A percentile compares a stretch with the other conserved stretches of the same genome.
phyloP scores from a whole-genome alignment of 768 basidiomycete genomes.

The Coprinopsis cinerea region DNA sequence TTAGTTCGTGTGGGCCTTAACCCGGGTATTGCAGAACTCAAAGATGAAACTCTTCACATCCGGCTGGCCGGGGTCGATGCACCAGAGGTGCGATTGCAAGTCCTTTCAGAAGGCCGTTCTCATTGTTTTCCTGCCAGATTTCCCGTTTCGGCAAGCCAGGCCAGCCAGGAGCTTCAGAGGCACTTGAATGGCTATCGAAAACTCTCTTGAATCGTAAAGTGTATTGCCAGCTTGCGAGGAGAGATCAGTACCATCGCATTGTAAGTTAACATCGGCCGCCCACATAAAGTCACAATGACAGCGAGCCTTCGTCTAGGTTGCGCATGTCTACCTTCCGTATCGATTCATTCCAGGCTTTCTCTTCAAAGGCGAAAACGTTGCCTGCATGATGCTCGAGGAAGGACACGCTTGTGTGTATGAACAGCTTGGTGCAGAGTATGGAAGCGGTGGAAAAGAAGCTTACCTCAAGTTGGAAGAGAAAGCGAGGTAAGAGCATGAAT shows the following conservation, averaged over 20 bases:
- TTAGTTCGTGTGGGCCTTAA: constrained; percentile 4
- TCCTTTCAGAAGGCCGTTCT: background rate
- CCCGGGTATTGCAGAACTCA: constrained; percentile 46
- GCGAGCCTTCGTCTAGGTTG: constrained; percentile 42
- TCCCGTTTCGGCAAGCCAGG: constrained; percentile 79
- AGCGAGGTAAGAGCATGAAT: background rate
- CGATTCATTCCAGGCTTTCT: constrained; percentile 48
- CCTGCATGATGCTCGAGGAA: constrained; percentile 70
- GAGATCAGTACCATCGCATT: constrained; percentile 81
- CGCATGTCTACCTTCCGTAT: constrained; percentile 52
- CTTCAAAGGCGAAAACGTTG: constrained; percentile 41
- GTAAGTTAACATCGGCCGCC: constrained; percentile 37
- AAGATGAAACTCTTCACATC: constrained; percentile 78
- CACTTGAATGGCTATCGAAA: constrained; percentile 62
- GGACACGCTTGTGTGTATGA: constrained; percentile 77
- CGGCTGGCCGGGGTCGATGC: constrained; percentile 91
- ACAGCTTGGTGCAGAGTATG: constrained; percentile 77
- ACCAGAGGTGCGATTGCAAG: constrained; percentile 58
- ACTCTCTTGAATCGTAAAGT: constrained; percentile 53
- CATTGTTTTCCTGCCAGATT: constrained; percentile 34
- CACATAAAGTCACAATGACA: background rate
- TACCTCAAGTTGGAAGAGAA: constrained; percentile 34
- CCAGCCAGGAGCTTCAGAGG: constrained; percentile 73
- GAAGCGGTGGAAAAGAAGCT: constrained; percentile 55
- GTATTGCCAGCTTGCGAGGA: constrained; percentile 64